These are phyloP conservation scores for Nowakowskiella sp. DNA, from an alignment of 192 early-diverging fungal genomes.

Conservation along the genomic window DNA sequence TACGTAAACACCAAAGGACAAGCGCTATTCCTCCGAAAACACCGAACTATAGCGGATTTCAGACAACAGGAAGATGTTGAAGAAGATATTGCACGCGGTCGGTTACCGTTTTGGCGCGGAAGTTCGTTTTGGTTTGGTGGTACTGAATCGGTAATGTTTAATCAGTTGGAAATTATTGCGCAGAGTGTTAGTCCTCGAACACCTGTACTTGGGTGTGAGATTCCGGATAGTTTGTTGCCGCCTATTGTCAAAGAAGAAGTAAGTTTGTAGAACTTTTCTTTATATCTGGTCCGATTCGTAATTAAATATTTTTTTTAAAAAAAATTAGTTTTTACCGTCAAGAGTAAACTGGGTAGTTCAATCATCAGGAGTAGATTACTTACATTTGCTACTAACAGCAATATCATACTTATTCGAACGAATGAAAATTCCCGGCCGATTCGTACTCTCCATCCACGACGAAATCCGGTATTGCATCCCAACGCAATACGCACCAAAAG, in stretches of 20 bases:
- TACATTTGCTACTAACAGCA: conserved; percentile 82
- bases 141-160: conserved; percentile 91
- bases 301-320: neutral
- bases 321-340: conserved; percentile 64
- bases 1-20: conserved; percentile 79
- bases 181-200: conserved; percentile 63
- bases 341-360: conserved; percentile 97
- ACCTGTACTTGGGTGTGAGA: conserved; percentile 77
- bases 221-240: conserved; percentile 72
- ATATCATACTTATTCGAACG: conserved; percentile 75
- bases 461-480: conserved; percentile 84
- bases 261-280: conserved; percentile 9
- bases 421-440: conserved; percentile 71
- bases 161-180: conserved; percentile 77
- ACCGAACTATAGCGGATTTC: no score
- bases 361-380: conserved; percentile 94
- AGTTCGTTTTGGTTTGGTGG: conserved; percentile 84
- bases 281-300: neutral
- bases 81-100: conserved; percentile 10
- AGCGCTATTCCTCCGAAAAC: conserved; percentile 29
- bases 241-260: conserved; percentile 30
- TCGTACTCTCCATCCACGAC: conserved; percentile 89
- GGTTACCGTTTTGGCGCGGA: no score
- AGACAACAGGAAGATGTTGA: conserved; percentile 16
- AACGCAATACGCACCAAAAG: conserved; percentile 62